Evolutionary conservation across 164 flowering plant species (phyloP), one percentile per base, ranked within the genome.

Genomic region (Magnolia sinica): DNA sequence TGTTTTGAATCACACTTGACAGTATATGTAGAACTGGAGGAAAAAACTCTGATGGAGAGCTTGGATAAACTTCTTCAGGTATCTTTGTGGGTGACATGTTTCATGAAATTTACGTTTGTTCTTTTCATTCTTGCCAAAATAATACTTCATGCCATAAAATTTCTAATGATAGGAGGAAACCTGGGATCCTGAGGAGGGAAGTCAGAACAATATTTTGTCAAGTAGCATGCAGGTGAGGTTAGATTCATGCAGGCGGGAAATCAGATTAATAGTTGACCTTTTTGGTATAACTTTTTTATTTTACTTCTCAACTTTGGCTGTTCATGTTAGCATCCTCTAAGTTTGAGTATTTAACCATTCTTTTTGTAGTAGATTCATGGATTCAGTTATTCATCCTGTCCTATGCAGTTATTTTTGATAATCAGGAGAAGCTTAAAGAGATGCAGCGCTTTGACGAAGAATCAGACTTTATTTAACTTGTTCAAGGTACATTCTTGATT

Each of bases 31-130:
- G 98, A 96, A 80, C 83, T 96, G 71, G 99, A 96, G 81, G 98
- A 96, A 87, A 96, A 89, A 84, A 94, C 95, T 52, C 86, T 96
- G 55, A 92, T 94, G 97, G 99, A 96, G 84, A 87, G 80, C 81
- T 79, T 96, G 76, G 99, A 96, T 81, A 96, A 96, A 83, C 96
- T 92, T 84, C 91, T 94, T 78, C 99, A 96, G 97, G 99, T 94
- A 80, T 66, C 64, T 79, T 80, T 31, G 63, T 13, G 73, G 8
- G 20, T 9, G 45, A 24, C 61, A 55, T 65, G 3, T 59, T n/a
- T 37, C 45, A 5, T 37, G 45, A 37, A 37, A 37, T 37, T 37
- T 37, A 37, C 0, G 45, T 37, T 37, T 37, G 45, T 37, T 37
- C 29, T 27, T 27, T 27, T 27, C 29, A 27, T 27, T 27, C 29